phyloP scores from a whole-genome alignment of 495 filamentous ascomycete genomes.

The Bryoglossum gracile region DNA sequence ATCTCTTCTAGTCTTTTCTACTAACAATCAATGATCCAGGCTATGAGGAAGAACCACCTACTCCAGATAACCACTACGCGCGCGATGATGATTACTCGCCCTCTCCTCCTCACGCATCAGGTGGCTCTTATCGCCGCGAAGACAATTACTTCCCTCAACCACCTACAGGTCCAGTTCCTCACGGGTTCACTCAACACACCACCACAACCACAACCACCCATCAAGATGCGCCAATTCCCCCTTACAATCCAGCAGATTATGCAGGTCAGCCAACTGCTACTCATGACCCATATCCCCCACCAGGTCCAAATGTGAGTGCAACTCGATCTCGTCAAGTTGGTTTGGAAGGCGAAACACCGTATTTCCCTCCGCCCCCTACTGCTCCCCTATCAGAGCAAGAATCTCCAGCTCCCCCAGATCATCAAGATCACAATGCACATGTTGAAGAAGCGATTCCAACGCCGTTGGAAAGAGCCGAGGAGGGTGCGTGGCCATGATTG shows the following conservation, averaged over 20 bases:
- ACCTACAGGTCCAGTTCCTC: constrained; percentile 20
- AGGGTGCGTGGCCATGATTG: constrained; percentile 23
- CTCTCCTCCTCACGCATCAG: constrained; percentile 46
- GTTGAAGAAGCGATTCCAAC: too few relatives aligned
- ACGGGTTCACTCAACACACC: constrained; percentile 12
- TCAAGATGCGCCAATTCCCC: constrained; percentile 24
- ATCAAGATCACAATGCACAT: constrained; percentile 4
- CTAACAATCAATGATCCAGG: constrained; percentile 12
- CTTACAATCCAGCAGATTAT: constrained; percentile 40
- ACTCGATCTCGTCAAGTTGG: constrained; percentile 13
- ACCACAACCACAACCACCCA: constrained; percentile 10
- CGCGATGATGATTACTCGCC: constrained; percentile 31
- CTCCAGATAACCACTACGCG: constrained; percentile 31
- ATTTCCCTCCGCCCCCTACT: constrained; percentile 25
- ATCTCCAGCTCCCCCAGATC: constrained; percentile 8
- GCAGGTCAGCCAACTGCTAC: constrained; percentile 19
- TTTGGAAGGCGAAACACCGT: constrained; percentile 8
- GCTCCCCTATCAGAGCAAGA: constrained; percentile 17
- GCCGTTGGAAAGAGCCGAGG: constrained; percentile 8
- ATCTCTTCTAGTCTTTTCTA: constrained; percentile 5
- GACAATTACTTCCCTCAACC: constrained; percentile 37
- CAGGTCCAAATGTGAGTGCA: constrained; percentile 30
- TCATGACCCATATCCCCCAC: constrained; percentile 18
- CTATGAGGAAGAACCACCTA: constrained; percentile 27
- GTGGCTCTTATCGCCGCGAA: constrained; percentile 42